Evolutionary conservation across 116 monocot species (phyloP).

Genomic region (Dioscorea cayenensis): DNA sequence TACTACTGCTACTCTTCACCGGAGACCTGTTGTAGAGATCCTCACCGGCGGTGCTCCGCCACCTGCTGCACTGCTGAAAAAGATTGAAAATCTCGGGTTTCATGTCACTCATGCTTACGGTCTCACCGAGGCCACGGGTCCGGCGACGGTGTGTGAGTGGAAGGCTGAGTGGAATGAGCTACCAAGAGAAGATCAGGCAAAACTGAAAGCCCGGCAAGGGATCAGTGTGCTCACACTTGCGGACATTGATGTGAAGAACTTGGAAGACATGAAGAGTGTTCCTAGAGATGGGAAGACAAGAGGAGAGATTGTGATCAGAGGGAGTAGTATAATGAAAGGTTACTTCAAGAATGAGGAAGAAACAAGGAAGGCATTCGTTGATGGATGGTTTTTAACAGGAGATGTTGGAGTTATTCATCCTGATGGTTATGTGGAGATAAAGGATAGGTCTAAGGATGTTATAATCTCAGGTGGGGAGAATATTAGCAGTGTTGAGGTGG

Average conservation of each 20-base stretch:
- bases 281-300: slow-evolving; percentile 19
- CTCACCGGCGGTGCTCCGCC: slow-evolving; percentile 24
- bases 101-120: slow-evolving; percentile 11
- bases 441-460: slow-evolving; percentile 32
- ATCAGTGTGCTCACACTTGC: slow-evolving; percentile 16
- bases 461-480: slow-evolving; percentile 38
- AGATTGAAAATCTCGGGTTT: slow-evolving; percentile 9
- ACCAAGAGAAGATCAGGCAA: slow-evolving; percentile 22
- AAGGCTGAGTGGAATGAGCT: slow-evolving; percentile 30
- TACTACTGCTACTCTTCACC: too few species aligned
- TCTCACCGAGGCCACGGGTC: slow-evolving; percentile 20
- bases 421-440: slow-evolving; percentile 36
- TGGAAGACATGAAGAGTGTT: slow-evolving; percentile 14
- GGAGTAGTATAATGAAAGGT: slow-evolving; percentile 27
- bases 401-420: slow-evolving; percentile 37
- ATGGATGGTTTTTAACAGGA: slow-evolving; percentile 45
- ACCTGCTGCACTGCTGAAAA: slow-evolving; percentile 9
- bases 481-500: slow-evolving; percentile 34
- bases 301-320: slow-evolving; percentile 37
- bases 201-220: slow-evolving; percentile 40
- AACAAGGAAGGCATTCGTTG: slow-evolving; percentile 16
- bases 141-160: slow-evolving; percentile 26
- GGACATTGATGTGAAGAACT: slow-evolving; percentile 23
- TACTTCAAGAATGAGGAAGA: slow-evolving; percentile 33
- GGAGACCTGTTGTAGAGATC: too few species aligned